A percentile compares a stretch with the other conserved stretches of the same genome.
Conservation (phyloP, 208 protist genomes). For the Vickermania ingenoplastis region DNA sequence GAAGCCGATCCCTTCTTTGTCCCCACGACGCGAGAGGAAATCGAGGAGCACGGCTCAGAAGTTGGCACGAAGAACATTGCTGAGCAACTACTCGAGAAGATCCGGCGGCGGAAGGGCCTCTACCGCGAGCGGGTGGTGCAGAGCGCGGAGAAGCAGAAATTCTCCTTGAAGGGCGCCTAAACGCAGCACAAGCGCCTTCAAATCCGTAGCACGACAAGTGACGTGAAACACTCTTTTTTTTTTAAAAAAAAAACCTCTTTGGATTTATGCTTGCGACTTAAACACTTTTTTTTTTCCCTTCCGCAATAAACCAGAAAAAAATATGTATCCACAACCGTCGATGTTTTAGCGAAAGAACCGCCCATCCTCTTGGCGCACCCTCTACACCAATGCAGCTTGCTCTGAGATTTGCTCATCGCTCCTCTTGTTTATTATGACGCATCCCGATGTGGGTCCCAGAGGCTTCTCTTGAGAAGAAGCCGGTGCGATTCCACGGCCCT, state of each 20-base stretch:
- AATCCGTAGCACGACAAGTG: background rate
- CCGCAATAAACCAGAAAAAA: background rate
- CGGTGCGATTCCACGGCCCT: no score
- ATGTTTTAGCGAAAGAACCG: no score
- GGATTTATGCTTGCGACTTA: background rate
- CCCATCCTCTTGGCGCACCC: no score
- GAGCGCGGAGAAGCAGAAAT: slow-evolving; percentile 85
- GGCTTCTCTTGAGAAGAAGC: no score
- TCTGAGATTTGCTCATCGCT: no score
- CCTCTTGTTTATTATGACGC: no score
- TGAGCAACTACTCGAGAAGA: slow-evolving; percentile 67
- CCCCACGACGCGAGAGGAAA: slow-evolving; percentile 94
- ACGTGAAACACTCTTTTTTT: slow-evolving; percentile 1
- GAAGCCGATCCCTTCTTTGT: slow-evolving; percentile 95
- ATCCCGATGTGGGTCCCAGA: no score
- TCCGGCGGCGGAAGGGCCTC: slow-evolving; percentile 83
- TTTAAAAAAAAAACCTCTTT: no score
- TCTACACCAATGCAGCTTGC: no score
- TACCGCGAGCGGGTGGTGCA: slow-evolving; percentile 77
- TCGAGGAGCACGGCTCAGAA: slow-evolving; percentile 92
- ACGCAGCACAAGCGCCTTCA: no score
- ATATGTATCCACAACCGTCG: no score
- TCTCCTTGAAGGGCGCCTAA: slow-evolving; percentile 82
- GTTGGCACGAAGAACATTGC: slow-evolving; percentile 83
- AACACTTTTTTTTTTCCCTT: slow-evolving; percentile 3